phyloP scores from a whole-genome alignment of 768 basidiomycete species.

The Mycena chlorophos region DNA sequence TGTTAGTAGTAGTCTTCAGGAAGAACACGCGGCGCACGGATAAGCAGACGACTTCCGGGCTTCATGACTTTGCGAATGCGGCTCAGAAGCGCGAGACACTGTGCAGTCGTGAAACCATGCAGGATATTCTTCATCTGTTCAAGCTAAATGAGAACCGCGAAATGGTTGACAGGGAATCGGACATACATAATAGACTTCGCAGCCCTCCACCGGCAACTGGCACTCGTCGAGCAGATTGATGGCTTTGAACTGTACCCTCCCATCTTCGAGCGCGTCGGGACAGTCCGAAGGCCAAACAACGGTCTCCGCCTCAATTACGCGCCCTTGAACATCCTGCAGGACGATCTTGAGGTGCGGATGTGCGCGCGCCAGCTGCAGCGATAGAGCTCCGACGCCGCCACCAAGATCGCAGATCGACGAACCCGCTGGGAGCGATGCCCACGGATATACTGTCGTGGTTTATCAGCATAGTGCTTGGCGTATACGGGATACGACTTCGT shows the following conservation, averaged over 20 bases:
- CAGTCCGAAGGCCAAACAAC: constrained; percentile 32
- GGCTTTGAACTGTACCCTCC: constrained; percentile 37
- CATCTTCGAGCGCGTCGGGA: constrained; percentile 37
- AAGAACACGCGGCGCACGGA: too few relatives aligned
- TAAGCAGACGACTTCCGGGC: constrained; percentile 16
- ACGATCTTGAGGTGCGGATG: constrained; percentile 29
- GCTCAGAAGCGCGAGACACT: constrained; percentile 14
- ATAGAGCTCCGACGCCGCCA: constrained; percentile 30
- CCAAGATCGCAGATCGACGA: constrained; percentile 34
- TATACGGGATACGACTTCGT: background rate
- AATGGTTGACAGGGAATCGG: background rate
- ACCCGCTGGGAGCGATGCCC: constrained; percentile 25
- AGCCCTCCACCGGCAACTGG: constrained; percentile 36
- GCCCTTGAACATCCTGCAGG: constrained; percentile 30
- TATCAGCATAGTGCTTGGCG: background rate
- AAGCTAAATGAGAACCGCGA: background rate
- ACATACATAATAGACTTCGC: constrained; percentile 45
- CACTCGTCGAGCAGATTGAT: constrained; percentile 43
- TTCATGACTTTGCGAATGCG: constrained; percentile 19
- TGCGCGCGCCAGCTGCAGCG: constrained; percentile 26
- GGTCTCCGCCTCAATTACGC: constrained; percentile 25
- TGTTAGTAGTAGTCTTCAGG: background rate
- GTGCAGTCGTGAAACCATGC: constrained; percentile 9
- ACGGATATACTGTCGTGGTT: constrained; percentile 27
- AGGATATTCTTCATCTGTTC: constrained; percentile 17